phyloP scores from a whole-genome alignment of 2,329 filamentous ascomycete species.

The Gaeumannomyces sp. region DNA sequence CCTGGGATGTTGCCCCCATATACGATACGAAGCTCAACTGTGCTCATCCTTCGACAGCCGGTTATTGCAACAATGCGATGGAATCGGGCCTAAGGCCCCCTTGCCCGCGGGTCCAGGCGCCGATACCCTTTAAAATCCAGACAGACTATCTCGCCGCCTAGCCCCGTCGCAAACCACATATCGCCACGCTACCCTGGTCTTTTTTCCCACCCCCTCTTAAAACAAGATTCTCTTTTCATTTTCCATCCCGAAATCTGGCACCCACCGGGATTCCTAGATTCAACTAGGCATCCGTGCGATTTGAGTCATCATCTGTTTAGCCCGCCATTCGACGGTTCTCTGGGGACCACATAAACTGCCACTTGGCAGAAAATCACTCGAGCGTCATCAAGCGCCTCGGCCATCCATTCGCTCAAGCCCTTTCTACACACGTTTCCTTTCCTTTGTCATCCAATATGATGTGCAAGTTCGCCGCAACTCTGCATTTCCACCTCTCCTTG shows the following conservation, averaged over 20 bases:
- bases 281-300: not conserved
- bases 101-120: no score
- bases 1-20: not conserved
- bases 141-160: not conserved
- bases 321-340: not conserved
- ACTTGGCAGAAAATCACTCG: not conserved
- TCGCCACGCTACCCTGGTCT: not conserved
- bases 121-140: not conserved
- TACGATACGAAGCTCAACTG: not conserved
- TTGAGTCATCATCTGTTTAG: not conserved
- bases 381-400: not conserved
- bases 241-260: no score
- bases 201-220: not conserved
- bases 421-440: not conserved
- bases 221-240: no score
- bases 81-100: not conserved
- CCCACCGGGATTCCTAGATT: not conserved
- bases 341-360: not conserved
- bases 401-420: not conserved
- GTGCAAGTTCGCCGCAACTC: not conserved
- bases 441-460: not conserved
- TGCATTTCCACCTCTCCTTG: slow-evolving; percentile 1
- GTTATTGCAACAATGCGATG: not conserved
- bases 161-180: not conserved
- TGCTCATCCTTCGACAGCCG: not conserved